phyloP scores from a whole-genome alignment of 768 basidiomycete species.

The Suillus subalutaceus region DNA sequence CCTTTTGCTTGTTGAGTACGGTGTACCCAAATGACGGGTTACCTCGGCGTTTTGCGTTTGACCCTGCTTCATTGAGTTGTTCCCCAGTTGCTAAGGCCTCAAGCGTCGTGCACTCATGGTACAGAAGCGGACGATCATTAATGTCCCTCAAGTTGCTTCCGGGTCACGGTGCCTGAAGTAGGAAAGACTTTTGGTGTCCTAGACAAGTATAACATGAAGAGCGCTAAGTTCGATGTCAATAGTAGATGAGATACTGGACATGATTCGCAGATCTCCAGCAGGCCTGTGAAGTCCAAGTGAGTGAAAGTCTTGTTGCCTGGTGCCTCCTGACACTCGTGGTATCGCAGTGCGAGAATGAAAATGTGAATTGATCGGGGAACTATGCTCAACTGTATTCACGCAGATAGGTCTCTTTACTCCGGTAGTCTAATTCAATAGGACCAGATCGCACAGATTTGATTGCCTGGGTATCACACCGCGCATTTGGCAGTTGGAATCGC shows the following conservation, averaged over 20 bases:
- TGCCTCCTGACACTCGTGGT: neutral
- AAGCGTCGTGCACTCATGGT: neutral
- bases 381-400: neutral
- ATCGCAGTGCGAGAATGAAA: neutral
- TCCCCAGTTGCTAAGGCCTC: neutral
- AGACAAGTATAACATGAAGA: neutral
- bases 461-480: neutral
- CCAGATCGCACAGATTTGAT: neutral
- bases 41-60: neutral
- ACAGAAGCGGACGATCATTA: constrained; percentile 1
- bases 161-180: neutral
- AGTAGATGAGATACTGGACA: neutral
- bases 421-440: neutral
- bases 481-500: neutral
- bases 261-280: neutral
- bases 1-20: neutral
- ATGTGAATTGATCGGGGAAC: neutral
- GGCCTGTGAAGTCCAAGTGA: neutral
- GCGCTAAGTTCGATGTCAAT: neutral
- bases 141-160: neutral
- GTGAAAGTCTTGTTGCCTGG: neutral
- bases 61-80: neutral
- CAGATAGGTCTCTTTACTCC: neutral
- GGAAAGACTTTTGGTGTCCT: neutral
- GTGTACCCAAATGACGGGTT: neutral